Conservation (phyloP, 495 filamentous ascomycete species). For the Neurospora terricola region DNA sequence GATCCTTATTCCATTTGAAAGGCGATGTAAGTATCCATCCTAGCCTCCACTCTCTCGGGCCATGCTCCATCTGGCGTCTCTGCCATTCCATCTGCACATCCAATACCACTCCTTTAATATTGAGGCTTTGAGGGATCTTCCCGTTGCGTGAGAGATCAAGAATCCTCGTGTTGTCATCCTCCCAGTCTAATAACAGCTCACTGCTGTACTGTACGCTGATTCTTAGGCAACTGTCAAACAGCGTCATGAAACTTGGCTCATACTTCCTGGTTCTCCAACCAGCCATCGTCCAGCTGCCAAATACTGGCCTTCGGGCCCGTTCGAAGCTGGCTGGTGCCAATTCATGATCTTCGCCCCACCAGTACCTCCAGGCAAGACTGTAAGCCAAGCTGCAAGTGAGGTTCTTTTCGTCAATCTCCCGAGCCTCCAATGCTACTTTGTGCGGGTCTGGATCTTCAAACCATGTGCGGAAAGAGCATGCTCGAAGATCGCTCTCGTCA, state of each 20-base stretch:
- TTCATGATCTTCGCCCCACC: not conserved
- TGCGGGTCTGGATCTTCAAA: not conserved
- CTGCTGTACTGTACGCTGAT: not conserved
- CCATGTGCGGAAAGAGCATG: not conserved
- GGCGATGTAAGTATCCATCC: not conserved
- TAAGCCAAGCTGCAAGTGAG: not conserved
- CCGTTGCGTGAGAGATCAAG: not conserved
- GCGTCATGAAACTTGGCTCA: rapidly evolving
- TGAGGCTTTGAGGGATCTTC: not conserved
- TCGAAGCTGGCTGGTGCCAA: not conserved
- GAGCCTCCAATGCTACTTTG: not conserved
- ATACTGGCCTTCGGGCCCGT: not conserved
- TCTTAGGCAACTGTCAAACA: not conserved
- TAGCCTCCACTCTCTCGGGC: no score
- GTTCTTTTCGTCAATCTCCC: not conserved
- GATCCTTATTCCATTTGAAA: not conserved
- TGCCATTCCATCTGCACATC: not conserved
- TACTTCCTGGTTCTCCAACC: not conserved
- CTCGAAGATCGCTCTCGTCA: not conserved
- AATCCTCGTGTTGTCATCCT: not conserved
- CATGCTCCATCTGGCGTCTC: not conserved
- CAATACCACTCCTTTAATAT: not conserved
- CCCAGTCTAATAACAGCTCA: not conserved
- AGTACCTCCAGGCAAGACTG: not conserved
- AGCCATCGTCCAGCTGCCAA: not conserved